Evolutionary conservation across 225 moss, liverwort and hornwort species (phyloP), one percentile per base, ranked within the genome.

Genomic region (Takakia lepidozioides): DNA sequence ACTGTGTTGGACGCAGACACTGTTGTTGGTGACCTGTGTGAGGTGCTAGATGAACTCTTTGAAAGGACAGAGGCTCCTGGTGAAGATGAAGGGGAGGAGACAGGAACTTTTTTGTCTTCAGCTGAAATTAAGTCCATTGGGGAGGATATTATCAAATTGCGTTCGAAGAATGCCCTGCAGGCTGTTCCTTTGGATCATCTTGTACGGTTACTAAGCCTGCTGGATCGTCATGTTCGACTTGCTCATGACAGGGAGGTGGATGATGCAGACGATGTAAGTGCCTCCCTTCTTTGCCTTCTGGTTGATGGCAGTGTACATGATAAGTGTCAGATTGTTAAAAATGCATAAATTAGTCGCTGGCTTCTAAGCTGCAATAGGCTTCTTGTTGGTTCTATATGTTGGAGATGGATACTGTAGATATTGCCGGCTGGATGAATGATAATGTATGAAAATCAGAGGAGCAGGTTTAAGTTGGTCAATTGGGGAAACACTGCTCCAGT

Each of bases 1-100:
- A n/a, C n/a, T n/a, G n/a, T n/a, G n/a, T n/a, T n/a, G 4, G 46
- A 16, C 16, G 53, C 87, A 87, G 87, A 76, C 49, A 47, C 59
- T 17, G 56, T 82, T 43, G 75, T 85, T 25, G 69, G 64, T 59
- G 66, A 66, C 58, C 61, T 95, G 29, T 82, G 87, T 58, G 90
- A 85, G 57, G 42, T 82, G 38, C 72, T 95, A 48, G 95, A 95
- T 60, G 95, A 90, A 42, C 30, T 90, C 29, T 90, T 90, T 40
- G 69, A 84, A 50, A 80, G 77, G 56, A 69, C 80, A 35, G 84
- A 87, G 65, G 55, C 62, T 57, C 75, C 81, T 34, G 86, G 76
- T 36, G 84, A 85, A 28, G 83, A 69, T 43, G 95, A 85, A 51
- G 87, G 86, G 25, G 73, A 76, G 61, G 87, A 82, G 50, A 69